Base-by-base conservation (phyloP, 768 basidiomycete genomes). In the Pholiota microspora region DNA sequence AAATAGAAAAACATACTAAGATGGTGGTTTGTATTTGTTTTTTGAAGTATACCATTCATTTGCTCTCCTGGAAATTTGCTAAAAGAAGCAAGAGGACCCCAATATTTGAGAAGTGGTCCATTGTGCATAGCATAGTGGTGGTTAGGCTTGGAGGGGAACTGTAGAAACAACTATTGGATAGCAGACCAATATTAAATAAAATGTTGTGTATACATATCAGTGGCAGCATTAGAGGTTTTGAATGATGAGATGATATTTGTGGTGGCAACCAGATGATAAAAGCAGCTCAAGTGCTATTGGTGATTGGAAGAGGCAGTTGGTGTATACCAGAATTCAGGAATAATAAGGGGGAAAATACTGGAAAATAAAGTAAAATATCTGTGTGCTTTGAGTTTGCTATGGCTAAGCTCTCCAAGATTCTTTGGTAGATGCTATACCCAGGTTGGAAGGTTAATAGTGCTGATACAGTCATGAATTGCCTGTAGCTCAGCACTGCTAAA, bases 121-220 rank as follows among this genome's bases (percentile, higher is more conserved):
- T 67, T 63, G 38, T 72, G 69, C 69, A 70, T 66, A 18, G 69
- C 69, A 60, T 61, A 72, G 45, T 72, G 69, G 45, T 71, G 66
- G 54, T 72, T 72, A 8, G 69, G 69, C n/a, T 57, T 55, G 23
- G 64, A 62, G 6, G 34, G 23, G 34, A 55, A 51, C 10, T 59
- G 24, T 4, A 64, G 61, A 57, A 65, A 70, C 7, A 71, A 51
- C 0, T 49, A 18, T 29, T 61, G 51, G 2, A 62, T 57, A 16
- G 58, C 16, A 28, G 50, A n/a, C 5, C 63, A 55, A 53, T 69
- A 71, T 8, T 55, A 15, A 15, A 61, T 32, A 55, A 63, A 69
- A 32, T 65, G 63, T 0, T 54, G 5, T 3, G 38, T 60, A 49
- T 62, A 71, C 13, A 16, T 23, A 48, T 69, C 63, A 7, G 67